Conservation (phyloP, 1,284 basidiomycete genomes). For the Psilocybe mexicana region DNA sequence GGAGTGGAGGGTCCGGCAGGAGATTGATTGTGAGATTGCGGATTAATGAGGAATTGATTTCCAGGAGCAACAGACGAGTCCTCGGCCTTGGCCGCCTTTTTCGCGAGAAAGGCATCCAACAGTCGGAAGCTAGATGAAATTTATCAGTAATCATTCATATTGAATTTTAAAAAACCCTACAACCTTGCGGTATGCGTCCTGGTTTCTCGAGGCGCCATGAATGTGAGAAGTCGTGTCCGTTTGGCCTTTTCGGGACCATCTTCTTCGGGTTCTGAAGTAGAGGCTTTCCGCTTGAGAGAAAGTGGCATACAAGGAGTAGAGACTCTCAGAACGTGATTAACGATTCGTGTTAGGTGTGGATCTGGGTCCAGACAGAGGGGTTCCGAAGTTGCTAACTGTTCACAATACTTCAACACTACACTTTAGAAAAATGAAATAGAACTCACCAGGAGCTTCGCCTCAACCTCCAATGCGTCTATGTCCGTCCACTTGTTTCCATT, state of each 20-base stretch:
- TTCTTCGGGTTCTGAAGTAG: conserved; percentile 64
- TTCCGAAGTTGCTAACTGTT: conserved; percentile 66
- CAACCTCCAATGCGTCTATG: conserved; percentile 65
- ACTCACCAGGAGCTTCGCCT: conserved; percentile 69
- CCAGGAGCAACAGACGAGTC: conserved; percentile 24
- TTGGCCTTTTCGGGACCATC: conserved; percentile 71
- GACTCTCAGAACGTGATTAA: conserved; percentile 67
- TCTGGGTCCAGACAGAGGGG: conserved; percentile 78
- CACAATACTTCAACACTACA: conserved; percentile 5
- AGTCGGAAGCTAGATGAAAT: conserved; percentile 43
- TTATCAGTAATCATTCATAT: conserved; percentile 2
- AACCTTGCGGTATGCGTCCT: conserved; percentile 50
- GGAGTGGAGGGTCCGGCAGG: conserved; percentile 16
- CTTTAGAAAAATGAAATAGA: conserved; percentile 8
- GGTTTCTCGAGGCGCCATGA: conserved; percentile 66
- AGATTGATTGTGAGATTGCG: conserved; percentile 7
- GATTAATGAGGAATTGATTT: conserved; percentile 20
- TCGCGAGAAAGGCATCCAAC: conserved; percentile 45
- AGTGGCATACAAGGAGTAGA: conserved; percentile 66
- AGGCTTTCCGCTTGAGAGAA: conserved; percentile 78
- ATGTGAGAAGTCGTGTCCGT: conserved; percentile 70
- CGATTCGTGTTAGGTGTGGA: conserved; percentile 69
- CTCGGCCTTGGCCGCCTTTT: conserved; percentile 29
- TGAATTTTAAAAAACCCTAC: conserved; percentile 16
- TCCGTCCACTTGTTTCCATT: conserved; percentile 63